A percentile compares a stretch with the other conserved stretches of the same genome.
These are phyloP conservation scores for Gamarada debralockiae DNA, from an alignment of 495 filamentous ascomycete genomes.

Conservation along the genomic window DNA sequence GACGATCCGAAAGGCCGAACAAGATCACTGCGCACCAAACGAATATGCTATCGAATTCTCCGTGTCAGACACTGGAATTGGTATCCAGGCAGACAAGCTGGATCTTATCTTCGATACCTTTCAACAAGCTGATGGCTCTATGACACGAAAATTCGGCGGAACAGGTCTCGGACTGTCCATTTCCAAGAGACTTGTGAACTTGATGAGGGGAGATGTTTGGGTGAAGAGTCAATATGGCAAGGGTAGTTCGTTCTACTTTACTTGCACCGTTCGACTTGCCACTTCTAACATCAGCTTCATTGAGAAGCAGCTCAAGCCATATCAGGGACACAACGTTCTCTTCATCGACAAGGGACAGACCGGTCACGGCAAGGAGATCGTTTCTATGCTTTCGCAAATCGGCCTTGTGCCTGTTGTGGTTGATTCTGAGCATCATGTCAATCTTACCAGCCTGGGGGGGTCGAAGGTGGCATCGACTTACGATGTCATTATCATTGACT, in stretches of 20 bases:
- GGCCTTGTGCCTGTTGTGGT: constrained; percentile 81
- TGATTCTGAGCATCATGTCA: constrained; percentile 54
- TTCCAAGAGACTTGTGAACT: constrained; percentile 88
- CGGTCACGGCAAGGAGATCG: constrained; percentile 70
- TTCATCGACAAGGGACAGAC: constrained; percentile 95
- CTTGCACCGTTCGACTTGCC: constrained; percentile 86
- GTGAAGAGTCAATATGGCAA: constrained; percentile 90
- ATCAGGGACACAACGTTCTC: constrained; percentile 87
- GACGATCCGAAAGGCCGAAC: constrained; percentile 74
- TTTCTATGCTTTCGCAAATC: constrained; percentile 73
- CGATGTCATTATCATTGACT: constrained; percentile 97
- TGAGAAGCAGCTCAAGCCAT: constrained; percentile 78
- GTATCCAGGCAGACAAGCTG: constrained; percentile 92
- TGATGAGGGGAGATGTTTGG: constrained; percentile 98
- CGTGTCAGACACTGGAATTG: constrained; percentile 95
- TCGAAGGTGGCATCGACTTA: constrained; percentile 60
- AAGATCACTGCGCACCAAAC: constrained; percentile 60
- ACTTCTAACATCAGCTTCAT: constrained; percentile 78
- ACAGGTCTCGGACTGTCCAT: constrained; percentile 96
- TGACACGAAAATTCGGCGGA: constrained; percentile 93
- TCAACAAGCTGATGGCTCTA: constrained; percentile 98
- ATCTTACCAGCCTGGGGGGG: constrained; percentile 32
- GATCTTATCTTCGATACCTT: constrained; percentile 99
- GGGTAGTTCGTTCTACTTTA: constrained; percentile 96
- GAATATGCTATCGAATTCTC: constrained; percentile 96